Conservation (phyloP, 768 basidiomycete species). For the Tylopilus vinaceipallidus region DNA sequence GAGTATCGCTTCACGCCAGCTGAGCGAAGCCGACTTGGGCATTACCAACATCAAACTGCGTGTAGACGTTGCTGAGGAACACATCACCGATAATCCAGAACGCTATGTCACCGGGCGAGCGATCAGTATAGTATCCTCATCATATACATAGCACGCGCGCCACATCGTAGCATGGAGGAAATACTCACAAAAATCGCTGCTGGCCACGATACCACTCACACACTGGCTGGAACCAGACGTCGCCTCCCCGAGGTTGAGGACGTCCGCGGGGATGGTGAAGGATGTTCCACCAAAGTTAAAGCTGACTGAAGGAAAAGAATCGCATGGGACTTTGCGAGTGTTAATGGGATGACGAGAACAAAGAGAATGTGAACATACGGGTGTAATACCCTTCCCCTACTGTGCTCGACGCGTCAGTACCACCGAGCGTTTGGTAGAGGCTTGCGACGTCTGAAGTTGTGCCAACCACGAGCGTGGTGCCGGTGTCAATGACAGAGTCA, state of each 20-base stretch:
- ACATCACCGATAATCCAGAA: background rate
- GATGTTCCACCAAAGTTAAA: background rate
- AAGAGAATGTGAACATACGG: background rate
- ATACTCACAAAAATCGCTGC: too few species aligned
- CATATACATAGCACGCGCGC: background rate
- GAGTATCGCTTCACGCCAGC: background rate
- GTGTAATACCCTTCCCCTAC: slow-evolving; percentile 35
- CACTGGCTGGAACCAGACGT: background rate
- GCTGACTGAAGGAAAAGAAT: background rate
- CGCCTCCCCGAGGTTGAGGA: background rate
- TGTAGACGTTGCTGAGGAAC: background rate
- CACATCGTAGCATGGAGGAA: background rate
- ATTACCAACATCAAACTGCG: background rate
- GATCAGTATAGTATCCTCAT: slow-evolving; percentile 2
- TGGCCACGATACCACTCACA: background rate
- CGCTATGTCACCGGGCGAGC: background rate
- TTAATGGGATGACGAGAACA: background rate
- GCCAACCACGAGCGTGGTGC: slow-evolving; percentile 17
- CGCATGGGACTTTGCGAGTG: background rate
- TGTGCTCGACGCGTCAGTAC: slow-evolving; percentile 16
- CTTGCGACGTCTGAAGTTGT: slow-evolving; percentile 6
- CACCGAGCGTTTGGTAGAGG: slow-evolving; percentile 26
- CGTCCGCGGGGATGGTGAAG: background rate
- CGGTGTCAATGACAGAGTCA: slow-evolving; percentile 21
- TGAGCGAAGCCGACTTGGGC: background rate